These are phyloP conservation scores for Hymenoscyphus scutula DNA, from an alignment of 2,329 filamentous ascomycete species.

Conservation along the genomic window DNA sequence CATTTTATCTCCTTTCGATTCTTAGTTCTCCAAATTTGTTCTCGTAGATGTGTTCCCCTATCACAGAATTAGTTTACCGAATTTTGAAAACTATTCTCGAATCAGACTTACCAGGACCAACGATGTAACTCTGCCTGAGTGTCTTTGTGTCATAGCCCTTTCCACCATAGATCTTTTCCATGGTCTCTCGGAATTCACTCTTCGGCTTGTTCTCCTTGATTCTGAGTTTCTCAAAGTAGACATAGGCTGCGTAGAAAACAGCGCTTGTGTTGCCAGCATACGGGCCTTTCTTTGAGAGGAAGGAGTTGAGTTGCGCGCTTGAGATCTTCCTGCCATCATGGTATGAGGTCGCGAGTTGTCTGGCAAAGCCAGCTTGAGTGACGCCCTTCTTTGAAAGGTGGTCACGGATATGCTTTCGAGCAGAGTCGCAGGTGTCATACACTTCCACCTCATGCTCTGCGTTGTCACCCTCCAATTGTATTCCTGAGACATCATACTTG, in stretches of 20 bases:
- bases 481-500: too few relatives aligned
- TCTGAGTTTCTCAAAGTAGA: conserved; percentile 58
- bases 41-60: not conserved
- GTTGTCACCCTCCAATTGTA: too few relatives aligned
- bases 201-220: conserved; percentile 51
- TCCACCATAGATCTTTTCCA: conserved; percentile 40
- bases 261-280: conserved; percentile 46
- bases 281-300: conserved; percentile 49
- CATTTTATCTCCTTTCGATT: not conserved
- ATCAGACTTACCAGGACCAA: too few relatives aligned
- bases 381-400: conserved; percentile 46
- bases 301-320: conserved; percentile 40
- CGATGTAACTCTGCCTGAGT: not conserved
- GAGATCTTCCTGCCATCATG: conserved; percentile 38
- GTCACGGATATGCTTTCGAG: conserved; percentile 56
- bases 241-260: conserved; percentile 54
- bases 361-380: conserved; percentile 51
- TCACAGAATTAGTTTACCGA: not conserved
- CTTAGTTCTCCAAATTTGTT: not conserved
- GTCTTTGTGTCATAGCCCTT: not conserved
- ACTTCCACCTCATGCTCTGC: too few relatives aligned
- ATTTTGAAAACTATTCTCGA: too few relatives aligned
- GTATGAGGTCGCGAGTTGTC: conserved; percentile 44
- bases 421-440: conserved; percentile 43
- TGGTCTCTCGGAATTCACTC: conserved; percentile 47